These are phyloP conservation scores for Cladophialophora carrionii DNA, from an alignment of 2,329 filamentous ascomycete species.

Conservation along the genomic window DNA sequence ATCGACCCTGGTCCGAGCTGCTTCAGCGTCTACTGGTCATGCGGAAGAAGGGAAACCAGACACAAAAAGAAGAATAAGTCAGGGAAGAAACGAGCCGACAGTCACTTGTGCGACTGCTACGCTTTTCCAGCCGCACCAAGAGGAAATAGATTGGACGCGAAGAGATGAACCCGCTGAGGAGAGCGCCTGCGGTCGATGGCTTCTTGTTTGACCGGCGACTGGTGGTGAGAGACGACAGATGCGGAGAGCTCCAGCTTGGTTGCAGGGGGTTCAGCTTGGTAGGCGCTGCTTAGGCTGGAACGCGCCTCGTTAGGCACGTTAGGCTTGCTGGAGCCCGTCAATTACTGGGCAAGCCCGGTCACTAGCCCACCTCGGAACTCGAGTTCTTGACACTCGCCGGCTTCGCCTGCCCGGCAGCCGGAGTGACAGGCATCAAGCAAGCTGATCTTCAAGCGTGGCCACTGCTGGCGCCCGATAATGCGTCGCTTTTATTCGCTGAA, in stretches of 20 bases:
- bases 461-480: neutral
- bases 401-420: neutral
- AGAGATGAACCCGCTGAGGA: neutral
- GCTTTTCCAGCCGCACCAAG: neutral
- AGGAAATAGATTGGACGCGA: constrained; percentile 3
- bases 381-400: neutral
- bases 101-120: constrained; percentile 12
- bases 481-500: constrained; percentile 12
- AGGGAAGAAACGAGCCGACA: neutral
- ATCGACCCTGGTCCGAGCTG: constrained; percentile 21
- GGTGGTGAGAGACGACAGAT: constrained; percentile 12
- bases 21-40: constrained; percentile 19
- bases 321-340: neutral
- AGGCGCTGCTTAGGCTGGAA: neutral
- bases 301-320: neutral
- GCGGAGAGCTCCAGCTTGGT: constrained; percentile 10
- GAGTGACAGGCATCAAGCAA: constrained; percentile 10
- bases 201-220: constrained; percentile 8
- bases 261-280: neutral
- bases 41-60: constrained; percentile 18
- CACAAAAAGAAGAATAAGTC: constrained; percentile 8
- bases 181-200: neutral
- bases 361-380: neutral
- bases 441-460: constrained; percentile 1
- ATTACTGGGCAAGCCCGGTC: neutral